A percentile compares a stretch with the other conserved stretches of the same genome.
phyloP scores from a whole-genome alignment of 73 alveolate genomes.

The Paramecium octaurelia region DNA sequence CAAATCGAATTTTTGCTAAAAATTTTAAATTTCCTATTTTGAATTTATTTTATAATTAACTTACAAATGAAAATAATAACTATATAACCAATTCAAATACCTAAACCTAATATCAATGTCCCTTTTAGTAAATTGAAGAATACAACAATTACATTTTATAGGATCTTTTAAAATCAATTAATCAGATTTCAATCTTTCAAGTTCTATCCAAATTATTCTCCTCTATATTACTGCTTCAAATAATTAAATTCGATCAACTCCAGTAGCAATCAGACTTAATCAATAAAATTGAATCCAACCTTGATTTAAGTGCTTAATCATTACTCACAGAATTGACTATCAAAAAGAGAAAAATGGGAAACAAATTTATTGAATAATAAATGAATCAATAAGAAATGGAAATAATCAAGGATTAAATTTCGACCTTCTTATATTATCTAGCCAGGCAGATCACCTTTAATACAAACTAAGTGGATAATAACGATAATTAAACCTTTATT shows the following conservation, averaged over 20 bases:
- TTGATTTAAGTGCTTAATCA: background rate
- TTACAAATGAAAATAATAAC: background rate
- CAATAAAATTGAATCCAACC: background rate
- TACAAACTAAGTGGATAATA: background rate
- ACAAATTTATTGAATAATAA: background rate
- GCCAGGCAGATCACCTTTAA: background rate
- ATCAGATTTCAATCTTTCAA: background rate
- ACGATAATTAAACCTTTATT: background rate
- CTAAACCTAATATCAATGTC: background rate
- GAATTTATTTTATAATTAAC: slow-evolving; percentile 12
- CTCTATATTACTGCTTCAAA: background rate
- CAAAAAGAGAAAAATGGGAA: background rate
- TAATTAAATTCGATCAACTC: background rate
- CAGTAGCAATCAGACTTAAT: background rate
- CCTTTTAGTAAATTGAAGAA: background rate
- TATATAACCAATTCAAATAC: background rate
- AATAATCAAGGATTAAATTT: background rate
- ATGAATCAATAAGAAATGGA: background rate
- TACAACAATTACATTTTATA: background rate
- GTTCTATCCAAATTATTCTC: background rate
- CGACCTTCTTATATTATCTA: background rate
- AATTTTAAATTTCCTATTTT: background rate
- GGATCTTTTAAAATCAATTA: background rate
- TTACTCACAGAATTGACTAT: background rate
- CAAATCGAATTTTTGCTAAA: background rate